phyloP scores from a whole-genome alignment of 306 rosid genomes.

The Dryas alaskensis region DNA sequence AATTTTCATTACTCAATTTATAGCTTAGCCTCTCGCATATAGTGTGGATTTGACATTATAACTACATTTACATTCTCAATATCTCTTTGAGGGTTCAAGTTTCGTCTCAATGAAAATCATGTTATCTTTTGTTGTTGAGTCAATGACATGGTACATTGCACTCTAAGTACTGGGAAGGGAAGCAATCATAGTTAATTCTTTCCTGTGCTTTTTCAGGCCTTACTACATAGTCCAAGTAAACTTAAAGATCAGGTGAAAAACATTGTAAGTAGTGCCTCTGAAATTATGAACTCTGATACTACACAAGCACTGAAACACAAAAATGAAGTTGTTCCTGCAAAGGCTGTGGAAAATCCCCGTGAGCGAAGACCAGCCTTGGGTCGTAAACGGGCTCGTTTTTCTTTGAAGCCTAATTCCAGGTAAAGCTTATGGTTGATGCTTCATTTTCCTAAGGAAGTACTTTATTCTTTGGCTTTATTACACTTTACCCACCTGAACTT shows the following conservation, averaged over 20 bases:
- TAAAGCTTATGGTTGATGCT: conserved; percentile 23
- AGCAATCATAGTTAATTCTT: background rate
- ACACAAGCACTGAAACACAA: conserved; percentile 13
- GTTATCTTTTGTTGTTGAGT: background rate
- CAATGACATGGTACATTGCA: background rate
- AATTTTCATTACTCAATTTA: background rate
- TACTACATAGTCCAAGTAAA: conserved; percentile 39
- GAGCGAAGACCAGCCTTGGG: conserved; percentile 69
- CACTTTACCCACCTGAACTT: too few species aligned
- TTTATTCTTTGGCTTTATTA: background rate
- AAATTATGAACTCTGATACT: conserved; percentile 24
- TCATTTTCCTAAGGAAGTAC: background rate
- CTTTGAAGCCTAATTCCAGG: conserved; percentile 54
- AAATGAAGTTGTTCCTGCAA: conserved; percentile 26
- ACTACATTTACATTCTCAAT: background rate
- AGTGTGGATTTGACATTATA: background rate
- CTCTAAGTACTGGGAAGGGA: background rate
- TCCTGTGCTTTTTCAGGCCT: conserved; percentile 41
- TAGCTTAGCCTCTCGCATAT: background rate
- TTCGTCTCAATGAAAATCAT: background rate
- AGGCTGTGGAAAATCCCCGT: conserved; percentile 45
- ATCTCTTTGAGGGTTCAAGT: background rate
- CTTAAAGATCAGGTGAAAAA: conserved; percentile 44
- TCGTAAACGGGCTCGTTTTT: conserved; percentile 65
- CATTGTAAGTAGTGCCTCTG: conserved; percentile 32